Percentiles rank a stretch among this genome's conserved stretches.
These are phyloP conservation scores for Blakeslea trispora DNA, from an alignment of 371 early-diverging fungal genomes.

Conservation along the genomic window DNA sequence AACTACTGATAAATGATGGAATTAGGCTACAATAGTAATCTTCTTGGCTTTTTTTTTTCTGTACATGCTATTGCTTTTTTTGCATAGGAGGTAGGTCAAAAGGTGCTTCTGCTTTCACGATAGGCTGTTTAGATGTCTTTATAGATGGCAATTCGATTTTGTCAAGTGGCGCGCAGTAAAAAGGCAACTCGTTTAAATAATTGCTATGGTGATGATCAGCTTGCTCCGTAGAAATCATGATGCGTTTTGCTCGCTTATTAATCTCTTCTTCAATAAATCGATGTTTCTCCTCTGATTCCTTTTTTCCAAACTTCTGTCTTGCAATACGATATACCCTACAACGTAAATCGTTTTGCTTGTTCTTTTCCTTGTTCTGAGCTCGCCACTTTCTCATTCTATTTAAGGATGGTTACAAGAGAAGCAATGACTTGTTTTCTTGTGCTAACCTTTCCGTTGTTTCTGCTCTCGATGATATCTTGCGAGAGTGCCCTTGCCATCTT, in stretches of 20 bases:
- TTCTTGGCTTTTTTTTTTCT: too few relatives aligned
- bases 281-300: conserved; percentile 58
- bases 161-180: conserved; percentile 44
- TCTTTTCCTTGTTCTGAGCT: conserved; percentile 63
- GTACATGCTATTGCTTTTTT: not conserved
- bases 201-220: not conserved
- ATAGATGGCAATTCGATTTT: conserved; percentile 43
- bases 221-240: not conserved
- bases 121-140: conserved; percentile 22
- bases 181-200: conserved; percentile 36
- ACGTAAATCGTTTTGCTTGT: conserved; percentile 66
- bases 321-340: conserved; percentile 73
- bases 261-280: conserved; percentile 68
- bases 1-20: too few relatives aligned
- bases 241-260: conserved; percentile 33
- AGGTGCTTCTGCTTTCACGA: conserved; percentile 25
- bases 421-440: conserved; percentile 8
- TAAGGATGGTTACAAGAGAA: not conserved
- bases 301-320: conserved; percentile 61
- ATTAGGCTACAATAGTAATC: too few relatives aligned
- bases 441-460: conserved; percentile 55
- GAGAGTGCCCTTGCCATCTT: conserved; percentile 57
- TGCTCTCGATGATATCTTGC: conserved; percentile 52
- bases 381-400: conserved; percentile 63
- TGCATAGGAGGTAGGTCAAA: conserved; percentile 21